A percentile compares a stretch with the other conserved stretches of the same genome.
Evolutionary conservation across 163 green algal species (phyloP).

Genomic region (Chloromonas sp.): DNA sequence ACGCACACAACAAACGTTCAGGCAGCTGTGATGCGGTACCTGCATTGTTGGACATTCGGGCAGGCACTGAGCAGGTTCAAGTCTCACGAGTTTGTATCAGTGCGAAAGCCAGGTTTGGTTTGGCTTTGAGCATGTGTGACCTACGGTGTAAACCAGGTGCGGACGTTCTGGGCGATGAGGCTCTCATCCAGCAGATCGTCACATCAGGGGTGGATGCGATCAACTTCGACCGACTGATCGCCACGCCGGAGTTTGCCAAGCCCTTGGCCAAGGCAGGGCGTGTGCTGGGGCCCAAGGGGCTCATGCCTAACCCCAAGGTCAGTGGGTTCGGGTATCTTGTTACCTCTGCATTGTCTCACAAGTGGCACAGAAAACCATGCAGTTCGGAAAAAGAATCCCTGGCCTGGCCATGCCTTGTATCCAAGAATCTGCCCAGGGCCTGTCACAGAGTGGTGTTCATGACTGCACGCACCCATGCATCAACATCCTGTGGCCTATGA

Average conservation of each 20-base stretch:
- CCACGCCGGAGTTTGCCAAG: constrained; percentile 59
- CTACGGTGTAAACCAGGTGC: constrained; percentile 41
- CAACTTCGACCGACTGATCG: constrained; percentile 65
- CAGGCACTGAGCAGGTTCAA: neutral
- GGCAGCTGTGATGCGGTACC: too few species aligned
- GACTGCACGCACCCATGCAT: too few species aligned
- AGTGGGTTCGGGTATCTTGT: neutral
- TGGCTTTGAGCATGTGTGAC: neutral
- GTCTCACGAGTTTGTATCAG: too few species aligned
- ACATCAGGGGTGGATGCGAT: constrained; percentile 41
- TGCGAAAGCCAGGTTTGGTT: neutral
- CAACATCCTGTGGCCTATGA: too few species aligned
- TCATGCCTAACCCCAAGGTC: constrained; percentile 91
- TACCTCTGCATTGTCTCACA: neutral
- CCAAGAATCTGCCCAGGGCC: too few species aligned
- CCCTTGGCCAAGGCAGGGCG: constrained; percentile 58
- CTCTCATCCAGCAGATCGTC: constrained; percentile 59
- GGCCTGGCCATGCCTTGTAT: neutral
- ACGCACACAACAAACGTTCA: too few species aligned
- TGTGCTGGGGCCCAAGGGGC: constrained; percentile 73
- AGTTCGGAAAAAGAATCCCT: neutral
- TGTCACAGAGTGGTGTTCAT: too few species aligned
- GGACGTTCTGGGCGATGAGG: constrained; percentile 67
- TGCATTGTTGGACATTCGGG: neutral
- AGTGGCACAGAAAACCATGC: neutral